A percentile compares a stretch with the other conserved stretches of the same genome.
Conservation (phyloP, 352 stramenopile species). For the Phytopythium cucurbitacearum region DNA sequence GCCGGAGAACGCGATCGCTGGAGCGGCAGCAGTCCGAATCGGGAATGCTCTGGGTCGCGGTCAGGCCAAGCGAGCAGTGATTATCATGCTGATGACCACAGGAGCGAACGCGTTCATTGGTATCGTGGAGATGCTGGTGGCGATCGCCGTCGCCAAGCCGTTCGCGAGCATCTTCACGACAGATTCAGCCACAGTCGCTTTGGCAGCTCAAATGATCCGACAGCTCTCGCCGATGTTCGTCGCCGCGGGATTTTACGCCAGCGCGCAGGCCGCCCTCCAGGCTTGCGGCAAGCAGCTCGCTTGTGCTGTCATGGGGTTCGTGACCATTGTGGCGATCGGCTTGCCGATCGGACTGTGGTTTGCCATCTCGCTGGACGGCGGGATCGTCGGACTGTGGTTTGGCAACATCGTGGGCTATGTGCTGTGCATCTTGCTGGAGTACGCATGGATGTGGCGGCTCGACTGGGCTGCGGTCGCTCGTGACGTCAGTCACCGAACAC, state of each 20-base stretch:
- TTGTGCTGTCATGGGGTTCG: conserved; percentile 2
- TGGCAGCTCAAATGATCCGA: neutral
- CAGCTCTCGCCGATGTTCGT: conserved; percentile 6
- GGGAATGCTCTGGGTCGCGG: conserved; percentile 15
- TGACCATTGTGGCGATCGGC: conserved; percentile 7
- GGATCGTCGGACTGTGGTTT: conserved; percentile 18
- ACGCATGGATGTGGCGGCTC: conserved; percentile 11
- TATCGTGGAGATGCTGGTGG: neutral
- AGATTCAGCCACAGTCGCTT: neutral
- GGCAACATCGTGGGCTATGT: conserved; percentile 13
- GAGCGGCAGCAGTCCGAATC: conserved; percentile 9
- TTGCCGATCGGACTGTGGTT: conserved; percentile 14
- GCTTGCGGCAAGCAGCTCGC: conserved; percentile 9
- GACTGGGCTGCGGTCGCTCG: conserved; percentile 9
- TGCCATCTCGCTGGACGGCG: conserved; percentile 9
- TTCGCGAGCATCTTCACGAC: conserved; percentile 12
- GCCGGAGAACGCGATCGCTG: conserved; percentile 5
- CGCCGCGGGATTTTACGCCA: neutral
- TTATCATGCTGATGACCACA: conserved; percentile 1
- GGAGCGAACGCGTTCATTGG: neutral
- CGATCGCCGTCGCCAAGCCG: conserved; percentile 4
- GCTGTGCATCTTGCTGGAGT: conserved; percentile 7
- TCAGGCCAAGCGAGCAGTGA: conserved; percentile 7
- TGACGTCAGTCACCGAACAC: neutral
- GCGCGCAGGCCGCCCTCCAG: conserved; percentile 4